Evolutionary conservation across 768 basidiomycete species (phyloP).

Genomic region (Coprinopsis cinerea): DNA sequence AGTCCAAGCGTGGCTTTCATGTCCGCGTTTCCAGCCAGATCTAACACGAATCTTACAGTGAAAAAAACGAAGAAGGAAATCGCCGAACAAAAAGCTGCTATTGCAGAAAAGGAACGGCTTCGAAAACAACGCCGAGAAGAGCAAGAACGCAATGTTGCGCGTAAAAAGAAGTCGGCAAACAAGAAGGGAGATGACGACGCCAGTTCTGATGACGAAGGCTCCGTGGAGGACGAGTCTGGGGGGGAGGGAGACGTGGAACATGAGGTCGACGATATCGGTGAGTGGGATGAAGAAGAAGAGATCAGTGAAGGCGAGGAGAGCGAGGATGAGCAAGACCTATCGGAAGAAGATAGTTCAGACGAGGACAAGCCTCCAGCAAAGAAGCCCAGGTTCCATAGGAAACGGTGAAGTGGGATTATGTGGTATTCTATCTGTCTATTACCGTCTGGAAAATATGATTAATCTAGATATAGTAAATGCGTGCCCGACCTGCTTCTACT

Average conservation of each 20-base stretch:
- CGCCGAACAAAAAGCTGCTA: constrained; percentile 59
- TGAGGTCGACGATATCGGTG: constrained; percentile 29
- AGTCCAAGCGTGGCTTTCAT: constrained; percentile 24
- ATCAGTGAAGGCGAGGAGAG: constrained; percentile 50
- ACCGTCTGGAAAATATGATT: constrained; percentile 2
- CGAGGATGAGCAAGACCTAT: constrained; percentile 31
- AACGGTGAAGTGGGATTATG: constrained; percentile 29
- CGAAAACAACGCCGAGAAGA: constrained; percentile 78
- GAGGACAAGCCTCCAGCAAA: constrained; percentile 45
- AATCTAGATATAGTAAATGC: neutral
- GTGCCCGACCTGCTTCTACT: constrained; percentile 5
- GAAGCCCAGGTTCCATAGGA: constrained; percentile 45
- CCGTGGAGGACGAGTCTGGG: constrained; percentile 34
- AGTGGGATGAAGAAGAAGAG: constrained; percentile 56
- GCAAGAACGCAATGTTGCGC: constrained; percentile 81
- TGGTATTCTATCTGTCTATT: constrained; percentile 12
- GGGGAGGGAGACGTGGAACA: constrained; percentile 37
- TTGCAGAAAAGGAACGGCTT: constrained; percentile 71
- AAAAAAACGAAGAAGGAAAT: constrained; percentile 83
- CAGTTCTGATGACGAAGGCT: constrained; percentile 27
- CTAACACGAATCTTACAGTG: constrained; percentile 41
- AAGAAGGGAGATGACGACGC: constrained; percentile 23
- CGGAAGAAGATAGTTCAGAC: constrained; percentile 42
- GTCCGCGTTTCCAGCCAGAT: too few species aligned
- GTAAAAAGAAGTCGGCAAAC: constrained; percentile 60